Percentiles rank a stretch among this genome's conserved stretches.
Conservation (phyloP, 176 grass and related monocot species). For the maize (Zea mays) region DNA sequence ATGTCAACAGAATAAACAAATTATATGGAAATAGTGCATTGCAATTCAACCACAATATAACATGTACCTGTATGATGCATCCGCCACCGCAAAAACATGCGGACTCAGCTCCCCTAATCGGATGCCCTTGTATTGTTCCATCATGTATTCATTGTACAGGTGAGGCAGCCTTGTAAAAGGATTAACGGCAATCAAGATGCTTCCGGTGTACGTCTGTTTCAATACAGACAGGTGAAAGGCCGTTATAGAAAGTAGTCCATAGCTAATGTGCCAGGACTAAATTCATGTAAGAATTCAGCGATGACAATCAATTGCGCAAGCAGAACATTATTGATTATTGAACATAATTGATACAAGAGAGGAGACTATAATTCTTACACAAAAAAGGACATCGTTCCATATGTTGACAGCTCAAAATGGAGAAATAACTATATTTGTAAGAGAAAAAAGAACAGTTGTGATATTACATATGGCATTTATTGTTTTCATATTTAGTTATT, state of each 20-base stretch:
- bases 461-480: slow-evolving; percentile 5
- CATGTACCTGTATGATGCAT: slow-evolving; percentile 81
- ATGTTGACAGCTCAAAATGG: background rate
- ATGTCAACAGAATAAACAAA: slow-evolving; percentile 18
- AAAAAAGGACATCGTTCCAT: background rate
- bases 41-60: slow-evolving; percentile 30
- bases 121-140: slow-evolving; percentile 93
- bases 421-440: background rate
- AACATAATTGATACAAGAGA: background rate
- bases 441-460: background rate
- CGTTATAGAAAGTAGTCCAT: slow-evolving; percentile 20
- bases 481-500: background rate
- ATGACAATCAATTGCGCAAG: background rate
- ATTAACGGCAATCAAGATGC: slow-evolving; percentile 97
- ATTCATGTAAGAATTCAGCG: slow-evolving; percentile 16
- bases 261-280: slow-evolving; percentile 26
- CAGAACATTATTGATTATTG: slow-evolving; percentile 29
- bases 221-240: slow-evolving; percentile 36
- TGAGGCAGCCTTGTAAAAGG: slow-evolving; percentile 95
- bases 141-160: slow-evolving; percentile 97
- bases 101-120: slow-evolving; percentile 90
- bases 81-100: slow-evolving; percentile 98
- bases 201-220: slow-evolving; percentile 93
- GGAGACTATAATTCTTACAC: background rate
- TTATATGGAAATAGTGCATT: slow-evolving; percentile 4